Percentiles rank a stretch among this genome's conserved stretches.
These are phyloP conservation scores for Dactylellina cionopaga DNA, from an alignment of 2,329 filamentous ascomycete species.

Conservation along the genomic window DNA sequence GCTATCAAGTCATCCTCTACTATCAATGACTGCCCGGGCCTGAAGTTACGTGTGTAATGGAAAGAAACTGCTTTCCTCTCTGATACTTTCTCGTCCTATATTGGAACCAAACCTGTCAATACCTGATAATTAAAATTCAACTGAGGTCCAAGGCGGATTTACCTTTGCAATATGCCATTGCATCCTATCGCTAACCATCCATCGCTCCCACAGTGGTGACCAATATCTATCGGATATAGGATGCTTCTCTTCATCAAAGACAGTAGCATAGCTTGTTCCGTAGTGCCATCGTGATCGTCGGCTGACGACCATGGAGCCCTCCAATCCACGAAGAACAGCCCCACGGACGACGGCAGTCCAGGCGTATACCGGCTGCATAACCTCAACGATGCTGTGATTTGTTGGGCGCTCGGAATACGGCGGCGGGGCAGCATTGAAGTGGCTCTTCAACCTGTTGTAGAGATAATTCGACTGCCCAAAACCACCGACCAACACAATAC, in stretches of 20 bases:
- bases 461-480: constrained; percentile 83
- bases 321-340: constrained; percentile 77
- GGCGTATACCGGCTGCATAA: constrained; percentile 83
- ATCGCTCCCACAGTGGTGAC: constrained; percentile 81
- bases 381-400: constrained; percentile 74
- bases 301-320: constrained; percentile 80
- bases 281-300: constrained; percentile 80
- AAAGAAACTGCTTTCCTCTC: constrained; percentile 79
- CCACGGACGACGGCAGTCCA: constrained; percentile 84
- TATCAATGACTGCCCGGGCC: constrained; percentile 77
- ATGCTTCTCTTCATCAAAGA: constrained; percentile 80
- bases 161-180: constrained; percentile 80
- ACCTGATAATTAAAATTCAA: neutral
- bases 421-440: constrained; percentile 70
- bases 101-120: neutral
- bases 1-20: constrained; percentile 84
- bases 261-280: constrained; percentile 77
- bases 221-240: constrained; percentile 78
- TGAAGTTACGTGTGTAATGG: constrained; percentile 86
- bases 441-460: constrained; percentile 74
- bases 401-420: constrained; percentile 76
- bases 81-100: constrained; percentile 76
- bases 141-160: constrained; percentile 65
- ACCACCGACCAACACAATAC: constrained; percentile 83
- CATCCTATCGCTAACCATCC: constrained; percentile 86